phyloP scores from a whole-genome alignment of 768 basidiomycete genomes.

The Tylopilus balloui region DNA sequence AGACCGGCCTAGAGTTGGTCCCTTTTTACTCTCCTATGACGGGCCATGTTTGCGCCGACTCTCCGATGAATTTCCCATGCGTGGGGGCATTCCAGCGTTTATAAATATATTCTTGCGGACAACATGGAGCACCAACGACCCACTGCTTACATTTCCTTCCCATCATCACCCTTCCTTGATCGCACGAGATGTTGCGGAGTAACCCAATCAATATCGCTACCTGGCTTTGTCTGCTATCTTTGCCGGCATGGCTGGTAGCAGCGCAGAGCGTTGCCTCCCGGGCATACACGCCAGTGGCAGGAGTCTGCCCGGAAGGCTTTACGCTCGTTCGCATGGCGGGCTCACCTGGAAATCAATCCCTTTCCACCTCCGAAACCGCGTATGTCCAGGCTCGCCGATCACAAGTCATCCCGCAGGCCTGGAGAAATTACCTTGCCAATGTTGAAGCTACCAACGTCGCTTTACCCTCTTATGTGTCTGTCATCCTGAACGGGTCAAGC shows the following conservation, averaged over 20 bases:
- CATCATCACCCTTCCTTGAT: too few species aligned
- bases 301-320: constrained; percentile 21
- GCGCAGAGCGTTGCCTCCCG: constrained; percentile 26
- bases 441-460: constrained; percentile 29
- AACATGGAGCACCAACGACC: too few species aligned
- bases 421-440: constrained; percentile 37
- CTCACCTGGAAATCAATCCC: constrained; percentile 26
- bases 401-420: constrained; percentile 37
- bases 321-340: constrained; percentile 30
- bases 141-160: too few species aligned
- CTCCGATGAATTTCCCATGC: too few species aligned
- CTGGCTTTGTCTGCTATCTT: constrained; percentile 13
- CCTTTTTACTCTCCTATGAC: too few species aligned
- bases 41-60: too few species aligned
- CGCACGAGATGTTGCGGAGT: too few species aligned
- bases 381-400: constrained; percentile 36
- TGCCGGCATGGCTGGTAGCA: constrained; percentile 5
- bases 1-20: too few species aligned
- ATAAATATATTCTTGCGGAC: too few species aligned
- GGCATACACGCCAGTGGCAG: constrained; percentile 22
- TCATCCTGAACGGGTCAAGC: constrained; percentile 25
- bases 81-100: too few species aligned
- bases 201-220: background rate
- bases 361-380: constrained; percentile 33
- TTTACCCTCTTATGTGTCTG: constrained; percentile 34